Base-by-base conservation (phyloP, 179 eudicot genomes). In the Carnegiea gigantea region DNA sequence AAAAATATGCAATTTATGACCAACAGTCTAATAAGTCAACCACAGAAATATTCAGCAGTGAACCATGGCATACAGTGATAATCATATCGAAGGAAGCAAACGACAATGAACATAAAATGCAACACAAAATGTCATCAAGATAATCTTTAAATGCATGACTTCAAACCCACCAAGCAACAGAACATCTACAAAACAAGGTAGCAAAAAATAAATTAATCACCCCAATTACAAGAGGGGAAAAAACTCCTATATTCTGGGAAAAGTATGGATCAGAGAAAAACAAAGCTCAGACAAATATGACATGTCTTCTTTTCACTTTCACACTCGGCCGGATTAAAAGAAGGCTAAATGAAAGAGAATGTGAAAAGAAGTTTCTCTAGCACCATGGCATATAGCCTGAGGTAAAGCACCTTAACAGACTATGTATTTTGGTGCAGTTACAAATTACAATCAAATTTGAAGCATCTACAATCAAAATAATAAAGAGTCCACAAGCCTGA, bases 371-470 rank as follows among this genome's bases (percentile, higher is more conserved):
- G 43, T 36, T 70, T 70, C 46, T 33, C 26, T 30, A 17, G 73
- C 73, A 70, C 73, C n/a, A 30, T 36, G 44, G 73, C 44, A 70
- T 70, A 70, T 70, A 70, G 73, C 73, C 46, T 70, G 46, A 11
- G 43, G 73, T 36, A 36, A 70, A 15, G 11, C n/a, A 70, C 46
- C 46, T 30, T 18, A 70, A 70, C 46, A 70, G 73, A 13, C 73
- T 36, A 70, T 30, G 73, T 70, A 70, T 70, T 70, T 30, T 30
- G 46, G 73, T 36, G 44, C 46, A 33, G 9, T 2, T 44, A 70
- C 44, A 17, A 70, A 30, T 33, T 70, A 33, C 10, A 23, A 30
- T 70, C 9, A 30, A 70, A 70, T 33, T 46, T 36, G 8, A 70
- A 30, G n/a, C 15, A 8, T 33, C 73, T 70, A 36, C n/a, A 70